Evolutionary conservation across 208 protist genomes (phyloP).

Genomic region (Crithidia bombi): DNA sequence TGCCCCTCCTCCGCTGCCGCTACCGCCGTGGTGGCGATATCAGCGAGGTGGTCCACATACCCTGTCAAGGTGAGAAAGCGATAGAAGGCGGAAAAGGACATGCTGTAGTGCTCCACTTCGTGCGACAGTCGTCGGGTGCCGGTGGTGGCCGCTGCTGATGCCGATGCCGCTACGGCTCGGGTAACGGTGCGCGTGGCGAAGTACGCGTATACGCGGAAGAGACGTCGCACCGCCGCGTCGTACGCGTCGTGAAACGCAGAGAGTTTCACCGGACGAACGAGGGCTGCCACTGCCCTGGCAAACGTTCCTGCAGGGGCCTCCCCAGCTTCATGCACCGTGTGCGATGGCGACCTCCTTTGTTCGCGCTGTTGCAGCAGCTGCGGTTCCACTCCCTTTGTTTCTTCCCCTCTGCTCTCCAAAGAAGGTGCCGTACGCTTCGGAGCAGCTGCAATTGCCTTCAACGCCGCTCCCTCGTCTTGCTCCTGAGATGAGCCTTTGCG

Average conservation of each 20-base stretch:
- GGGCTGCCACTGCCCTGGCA: background rate
- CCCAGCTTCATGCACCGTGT: slow-evolving; percentile 16
- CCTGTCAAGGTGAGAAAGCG: slow-evolving; percentile 32
- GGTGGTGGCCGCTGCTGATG: background rate
- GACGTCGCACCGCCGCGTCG: slow-evolving; percentile 32
- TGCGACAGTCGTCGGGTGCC: background rate
- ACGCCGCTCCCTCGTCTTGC: background rate
- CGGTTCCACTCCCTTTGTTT: background rate
- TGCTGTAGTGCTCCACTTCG: slow-evolving; percentile 26
- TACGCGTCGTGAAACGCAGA: slow-evolving; percentile 26
- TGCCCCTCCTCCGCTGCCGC: background rate
- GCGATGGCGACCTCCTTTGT: slow-evolving; percentile 7
- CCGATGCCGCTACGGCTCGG: background rate
- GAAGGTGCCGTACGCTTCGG: too few relatives aligned
- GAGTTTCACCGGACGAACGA: background rate
- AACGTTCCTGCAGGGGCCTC: background rate
- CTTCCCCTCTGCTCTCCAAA: background rate
- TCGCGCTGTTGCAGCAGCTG: slow-evolving; percentile 1
- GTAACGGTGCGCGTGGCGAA: slow-evolving; percentile 26
- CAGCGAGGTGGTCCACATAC: slow-evolving; percentile 30
- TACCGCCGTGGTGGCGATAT: background rate
- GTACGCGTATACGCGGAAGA: slow-evolving; percentile 33
- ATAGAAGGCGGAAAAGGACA: slow-evolving; percentile 31
- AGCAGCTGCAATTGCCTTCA: background rate
- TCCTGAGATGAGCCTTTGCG: background rate